Evolutionary conservation across 441 rosid genomes (phyloP).

Genomic region (Bocquillonia castaneifolia): DNA sequence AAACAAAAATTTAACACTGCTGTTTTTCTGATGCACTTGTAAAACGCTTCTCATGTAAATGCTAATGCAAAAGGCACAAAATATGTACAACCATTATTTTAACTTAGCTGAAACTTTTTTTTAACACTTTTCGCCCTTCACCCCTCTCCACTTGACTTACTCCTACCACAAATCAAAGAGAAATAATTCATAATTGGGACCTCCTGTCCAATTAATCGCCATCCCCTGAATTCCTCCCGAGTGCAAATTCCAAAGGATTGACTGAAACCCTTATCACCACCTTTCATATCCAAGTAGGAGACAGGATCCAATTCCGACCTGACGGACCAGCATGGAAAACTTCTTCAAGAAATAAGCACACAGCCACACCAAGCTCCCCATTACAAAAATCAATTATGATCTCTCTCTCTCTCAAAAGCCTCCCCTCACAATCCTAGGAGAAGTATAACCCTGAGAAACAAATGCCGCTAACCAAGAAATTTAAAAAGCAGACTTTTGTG

Average conservation of each 20-base stretch:
- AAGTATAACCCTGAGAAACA: too few relatives aligned
- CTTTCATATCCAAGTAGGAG: background rate
- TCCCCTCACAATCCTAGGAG: too few relatives aligned
- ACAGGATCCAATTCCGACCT: background rate
- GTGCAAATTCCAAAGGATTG: background rate
- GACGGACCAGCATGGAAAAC: background rate
- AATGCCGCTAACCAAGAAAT: too few relatives aligned
- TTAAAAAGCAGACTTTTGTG: too few relatives aligned
- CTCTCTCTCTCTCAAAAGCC: too few relatives aligned
- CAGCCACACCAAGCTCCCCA: too few relatives aligned
- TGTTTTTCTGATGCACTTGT: background rate
- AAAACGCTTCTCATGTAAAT: too few relatives aligned
- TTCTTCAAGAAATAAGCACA: too few relatives aligned
- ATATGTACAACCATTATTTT: too few relatives aligned
- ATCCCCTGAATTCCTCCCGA: background rate
- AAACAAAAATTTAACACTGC: background rate
- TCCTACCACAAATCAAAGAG: background rate
- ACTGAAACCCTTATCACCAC: background rate
- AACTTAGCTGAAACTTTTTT: background rate
- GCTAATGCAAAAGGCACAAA: too few relatives aligned
- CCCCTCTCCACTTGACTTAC: background rate
- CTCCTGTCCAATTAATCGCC: background rate
- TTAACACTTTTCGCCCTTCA: background rate
- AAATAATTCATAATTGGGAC: background rate
- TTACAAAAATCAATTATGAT: too few relatives aligned